phyloP scores from a whole-genome alignment of 2,329 filamentous ascomycete species.

The Cladosporium phlei region DNA sequence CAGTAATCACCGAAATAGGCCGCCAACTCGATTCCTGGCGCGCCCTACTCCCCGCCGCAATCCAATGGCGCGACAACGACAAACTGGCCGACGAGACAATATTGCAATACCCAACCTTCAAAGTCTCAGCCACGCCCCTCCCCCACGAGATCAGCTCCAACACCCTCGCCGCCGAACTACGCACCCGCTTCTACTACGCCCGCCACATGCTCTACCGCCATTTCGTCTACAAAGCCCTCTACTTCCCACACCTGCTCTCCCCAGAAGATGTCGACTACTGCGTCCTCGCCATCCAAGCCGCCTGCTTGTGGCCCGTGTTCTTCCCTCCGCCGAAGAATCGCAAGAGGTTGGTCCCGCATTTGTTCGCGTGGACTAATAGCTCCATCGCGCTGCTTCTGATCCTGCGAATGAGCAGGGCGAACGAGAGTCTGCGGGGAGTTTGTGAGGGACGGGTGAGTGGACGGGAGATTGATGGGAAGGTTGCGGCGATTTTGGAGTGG shows the following conservation, averaged over 20 bases:
- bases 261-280: conserved; percentile 50
- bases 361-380: conserved; percentile 60
- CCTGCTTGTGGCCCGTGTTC: conserved; percentile 32
- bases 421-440: conserved; percentile 48
- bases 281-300: conserved; percentile 53
- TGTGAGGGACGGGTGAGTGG: conserved; percentile 45
- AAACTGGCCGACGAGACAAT: too few species aligned
- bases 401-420: conserved; percentile 50
- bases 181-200: conserved; percentile 56
- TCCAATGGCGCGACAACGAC: conserved; percentile 57
- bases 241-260: conserved; percentile 51
- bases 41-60: conserved; percentile 47
- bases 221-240: conserved; percentile 56
- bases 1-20: conserved; percentile 48
- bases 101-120: too few species aligned
- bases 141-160: conserved; percentile 46
- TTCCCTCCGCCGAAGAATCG: conserved; percentile 49
- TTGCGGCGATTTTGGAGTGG: conserved; percentile 55
- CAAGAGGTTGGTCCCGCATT: conserved; percentile 55
- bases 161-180: conserved; percentile 52
- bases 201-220: conserved; percentile 55
- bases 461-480: conserved; percentile 49
- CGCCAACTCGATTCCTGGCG: conserved; percentile 56
- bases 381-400: conserved; percentile 55
- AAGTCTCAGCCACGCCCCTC: conserved; percentile 41